These are phyloP conservation scores for Phytophthora sansomeana DNA, from an alignment of 352 stramenopile species.

Conservation along the genomic window DNA sequence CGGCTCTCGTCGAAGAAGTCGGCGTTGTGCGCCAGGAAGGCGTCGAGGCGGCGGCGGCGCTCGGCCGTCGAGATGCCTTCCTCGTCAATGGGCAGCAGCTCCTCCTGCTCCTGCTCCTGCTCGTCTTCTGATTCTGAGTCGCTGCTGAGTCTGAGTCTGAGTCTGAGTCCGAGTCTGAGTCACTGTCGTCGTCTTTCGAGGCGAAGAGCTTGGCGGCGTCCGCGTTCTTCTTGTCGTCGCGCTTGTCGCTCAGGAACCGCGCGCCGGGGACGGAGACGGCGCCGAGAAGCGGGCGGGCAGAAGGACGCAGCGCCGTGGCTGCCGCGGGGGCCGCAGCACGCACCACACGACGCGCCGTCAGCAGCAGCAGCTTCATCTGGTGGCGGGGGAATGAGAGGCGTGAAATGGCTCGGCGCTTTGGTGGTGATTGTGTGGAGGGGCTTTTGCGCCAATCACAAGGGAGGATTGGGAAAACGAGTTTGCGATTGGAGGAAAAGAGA, in stretches of 20 bases:
- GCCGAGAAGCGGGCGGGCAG: conserved; percentile 16
- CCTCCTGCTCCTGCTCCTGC: conserved; percentile 31
- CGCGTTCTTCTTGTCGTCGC: conserved; percentile 21
- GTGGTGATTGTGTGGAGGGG: conserved; percentile 26
- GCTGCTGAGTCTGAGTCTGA: conserved; percentile 4
- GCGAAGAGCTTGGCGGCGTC: conserved; percentile 40
- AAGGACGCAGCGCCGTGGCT: conserved; percentile 11
- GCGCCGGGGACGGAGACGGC: conserved; percentile 10
- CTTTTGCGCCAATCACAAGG: not conserved
- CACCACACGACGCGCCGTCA: conserved; percentile 40
- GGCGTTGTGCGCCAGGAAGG: conserved; percentile 50
- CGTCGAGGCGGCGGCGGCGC: conserved; percentile 36
- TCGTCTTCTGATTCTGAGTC: conserved; percentile 42
- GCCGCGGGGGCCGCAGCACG: conserved; percentile 27
- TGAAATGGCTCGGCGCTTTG: conserved; percentile 38
- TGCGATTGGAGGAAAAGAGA: conserved; percentile 23
- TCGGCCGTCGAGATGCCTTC: conserved; percentile 41
- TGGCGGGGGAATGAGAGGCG: conserved; percentile 29
- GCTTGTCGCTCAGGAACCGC: conserved; percentile 35
- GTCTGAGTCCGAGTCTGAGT: conserved; percentile 26
- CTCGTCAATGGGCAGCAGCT: conserved; percentile 45
- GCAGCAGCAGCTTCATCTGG: conserved; percentile 63
- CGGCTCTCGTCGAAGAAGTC: conserved; percentile 79
- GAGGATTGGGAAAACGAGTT: not conserved
- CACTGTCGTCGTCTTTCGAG: conserved; percentile 32